Percentiles rank a stretch among this genome's conserved stretches.
These are phyloP conservation scores for Kentomonas sorsogonicus DNA, from an alignment of 208 protist genomes.

Conservation along the genomic window DNA sequence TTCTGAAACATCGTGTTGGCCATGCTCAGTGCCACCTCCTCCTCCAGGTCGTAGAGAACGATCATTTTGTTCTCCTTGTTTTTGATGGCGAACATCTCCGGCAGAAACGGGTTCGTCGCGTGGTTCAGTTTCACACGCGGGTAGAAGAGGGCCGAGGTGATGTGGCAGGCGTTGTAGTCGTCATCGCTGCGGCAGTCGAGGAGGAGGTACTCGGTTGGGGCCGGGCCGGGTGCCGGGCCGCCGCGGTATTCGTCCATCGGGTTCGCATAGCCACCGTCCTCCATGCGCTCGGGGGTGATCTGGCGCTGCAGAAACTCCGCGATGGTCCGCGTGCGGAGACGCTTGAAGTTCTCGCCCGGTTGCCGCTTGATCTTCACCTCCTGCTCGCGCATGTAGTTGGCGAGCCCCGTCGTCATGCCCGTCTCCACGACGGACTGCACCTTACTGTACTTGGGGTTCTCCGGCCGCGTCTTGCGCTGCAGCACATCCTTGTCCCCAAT, in stretches of 20 bases:
- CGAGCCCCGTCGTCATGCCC: conserved; percentile 71
- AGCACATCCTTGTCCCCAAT: conserved; percentile 79
- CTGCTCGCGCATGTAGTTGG: conserved; percentile 45
- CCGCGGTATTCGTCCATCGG: conserved; percentile 83
- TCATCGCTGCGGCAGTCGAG: conserved; percentile 75
- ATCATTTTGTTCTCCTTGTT: conserved; percentile 84
- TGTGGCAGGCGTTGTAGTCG: conserved; percentile 76
- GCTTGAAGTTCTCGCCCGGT: conserved; percentile 72
- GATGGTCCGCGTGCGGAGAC: conserved; percentile 44
- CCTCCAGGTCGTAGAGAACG: conserved; percentile 87
- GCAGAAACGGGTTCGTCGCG: conserved; percentile 68
- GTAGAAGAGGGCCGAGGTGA: conserved; percentile 78
- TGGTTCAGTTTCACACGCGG: conserved; percentile 66
- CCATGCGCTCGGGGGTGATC: conserved; percentile 18
- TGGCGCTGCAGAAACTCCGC: conserved; percentile 32
- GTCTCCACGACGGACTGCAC: conserved; percentile 78
- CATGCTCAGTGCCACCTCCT: conserved; percentile 47
- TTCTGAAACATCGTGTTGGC: conserved; percentile 77
- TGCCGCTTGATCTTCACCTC: conserved; percentile 35
- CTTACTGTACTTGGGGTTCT: conserved; percentile 53
- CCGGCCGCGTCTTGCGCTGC: conserved; percentile 21
- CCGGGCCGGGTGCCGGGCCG: conserved; percentile 11
- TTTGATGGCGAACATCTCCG: conserved; percentile 83
- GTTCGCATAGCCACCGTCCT: conserved; percentile 70
- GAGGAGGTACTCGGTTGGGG: conserved; percentile 50